phyloP scores from a whole-genome alignment of 176 grass and related monocot species.

The Phoenix dactylifera region DNA sequence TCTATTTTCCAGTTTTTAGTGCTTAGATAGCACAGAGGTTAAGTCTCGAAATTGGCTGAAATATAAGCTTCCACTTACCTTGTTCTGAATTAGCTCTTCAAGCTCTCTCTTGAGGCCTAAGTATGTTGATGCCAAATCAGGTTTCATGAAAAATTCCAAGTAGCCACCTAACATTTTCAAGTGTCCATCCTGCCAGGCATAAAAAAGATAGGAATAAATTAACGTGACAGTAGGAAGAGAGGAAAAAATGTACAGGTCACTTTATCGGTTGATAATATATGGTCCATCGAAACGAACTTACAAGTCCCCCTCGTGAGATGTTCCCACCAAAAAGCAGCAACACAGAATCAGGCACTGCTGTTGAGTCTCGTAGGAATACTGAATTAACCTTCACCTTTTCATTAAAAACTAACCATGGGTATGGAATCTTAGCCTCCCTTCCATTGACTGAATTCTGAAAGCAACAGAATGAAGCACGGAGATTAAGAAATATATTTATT shows the following conservation, averaged over 20 bases:
- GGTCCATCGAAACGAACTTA: conserved; percentile 24
- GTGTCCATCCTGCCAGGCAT: conserved; percentile 60
- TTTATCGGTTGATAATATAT: too few relatives aligned
- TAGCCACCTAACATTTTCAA: conserved; percentile 98
- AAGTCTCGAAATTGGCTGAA: not conserved
- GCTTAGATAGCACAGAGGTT: too few relatives aligned
- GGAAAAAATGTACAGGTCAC: too few relatives aligned
- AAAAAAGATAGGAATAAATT: conserved; percentile 14
- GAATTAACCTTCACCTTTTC: conserved; percentile 99
- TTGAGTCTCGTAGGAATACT: conserved; percentile 92
- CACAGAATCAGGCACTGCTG: conserved; percentile 81
- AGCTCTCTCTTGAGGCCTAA: conserved; percentile 75
- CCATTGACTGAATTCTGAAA: conserved; percentile 97
- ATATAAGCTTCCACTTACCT: conserved; percentile 34
- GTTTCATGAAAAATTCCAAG: conserved; percentile 95
- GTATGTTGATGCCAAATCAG: conserved; percentile 74
- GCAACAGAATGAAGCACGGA: conserved; percentile 8
- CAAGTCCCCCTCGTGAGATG: conserved; percentile 64
- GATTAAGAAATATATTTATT: not conserved
- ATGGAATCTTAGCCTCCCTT: conserved; percentile 77
- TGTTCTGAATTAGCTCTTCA: conserved; percentile 64
- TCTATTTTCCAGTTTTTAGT: too few relatives aligned
- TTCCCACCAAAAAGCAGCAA: conserved; percentile 80
- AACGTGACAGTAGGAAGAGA: not conserved
- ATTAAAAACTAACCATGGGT: conserved; percentile 97